Base-by-base conservation (phyloP, 2,329 filamentous ascomycete genomes). In the Phoma herbarum region DNA sequence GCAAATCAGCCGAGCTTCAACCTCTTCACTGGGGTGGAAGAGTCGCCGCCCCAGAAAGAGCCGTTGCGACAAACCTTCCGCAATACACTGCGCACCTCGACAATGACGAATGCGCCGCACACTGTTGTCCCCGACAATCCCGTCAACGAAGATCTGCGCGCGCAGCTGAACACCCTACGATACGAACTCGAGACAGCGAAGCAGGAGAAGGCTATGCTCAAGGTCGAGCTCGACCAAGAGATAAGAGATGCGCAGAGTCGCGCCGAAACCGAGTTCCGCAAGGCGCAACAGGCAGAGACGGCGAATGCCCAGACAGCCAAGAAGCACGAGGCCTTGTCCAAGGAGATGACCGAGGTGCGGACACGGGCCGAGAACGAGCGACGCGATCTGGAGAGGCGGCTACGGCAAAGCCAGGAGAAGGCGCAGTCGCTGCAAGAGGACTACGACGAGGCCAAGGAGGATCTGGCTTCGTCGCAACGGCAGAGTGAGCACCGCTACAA, bases 131-230 rank as follows among this genome's bases (percentile, higher is more conserved):
- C 77, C 44, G 69, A 78, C 26, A 79, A 82, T 55, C 71, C 75
- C 63, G 73, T 75, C 66, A 89, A 86, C 59, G 93, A 98, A 71
- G 90, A 93, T 64, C 83, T 98, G 25, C 93, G 94, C 72, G 92
- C 94, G 2, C 92, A 97, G 77, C 83, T 98, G 41, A 95, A 93
- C 61, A 91, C 92, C 0, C 81, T 97, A 49, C 89, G 89, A 61
- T 99, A 97, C 79, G 92, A 94, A 58, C 84, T 97, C 65, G 91
- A 93, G 70, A 94, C 91, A 18, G 81, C 91, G 52, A 93, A 94
- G 69, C 92, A 97, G 67, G 94, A 98, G 72, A 89, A 91, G 67
- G 92, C 96, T 57, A 85, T 97, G 69, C 82, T 88, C 46, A 84
- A 87, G 10, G 83, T 97, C 16, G 88, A 92, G 61, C 90, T 95